These are phyloP conservation scores for Colletotrichum plurivorum DNA, from an alignment of 2,329 filamentous ascomycete genomes.

Conservation along the genomic window DNA sequence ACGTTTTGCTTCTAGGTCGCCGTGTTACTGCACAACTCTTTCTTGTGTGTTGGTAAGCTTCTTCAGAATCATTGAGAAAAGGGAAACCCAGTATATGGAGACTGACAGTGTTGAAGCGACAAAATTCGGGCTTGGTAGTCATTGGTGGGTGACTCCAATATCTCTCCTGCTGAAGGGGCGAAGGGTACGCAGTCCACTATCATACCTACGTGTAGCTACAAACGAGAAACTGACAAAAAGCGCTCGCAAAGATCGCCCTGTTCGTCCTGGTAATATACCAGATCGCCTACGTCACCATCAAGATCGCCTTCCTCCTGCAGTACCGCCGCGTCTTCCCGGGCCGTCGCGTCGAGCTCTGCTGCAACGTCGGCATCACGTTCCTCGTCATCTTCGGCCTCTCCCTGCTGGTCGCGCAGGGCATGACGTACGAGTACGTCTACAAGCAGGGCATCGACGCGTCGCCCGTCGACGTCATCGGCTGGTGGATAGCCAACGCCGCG, in stretches of 20 bases:
- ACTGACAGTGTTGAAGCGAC: constrained; percentile 15
- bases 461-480: constrained; percentile 29
- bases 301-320: constrained; percentile 53
- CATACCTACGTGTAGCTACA: neutral
- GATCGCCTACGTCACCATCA: constrained; percentile 47
- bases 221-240: constrained; percentile 22
- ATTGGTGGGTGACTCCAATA: constrained; percentile 13
- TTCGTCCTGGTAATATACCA: constrained; percentile 50
- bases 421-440: constrained; percentile 15
- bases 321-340: constrained; percentile 51
- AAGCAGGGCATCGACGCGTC: neutral
- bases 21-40: neutral
- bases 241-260: constrained; percentile 42
- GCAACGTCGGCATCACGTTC: constrained; percentile 38
- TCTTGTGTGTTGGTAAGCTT: constrained; percentile 9
- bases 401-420: constrained; percentile 10
- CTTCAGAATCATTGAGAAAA: too few relatives aligned
- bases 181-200: constrained; percentile 3
- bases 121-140: constrained; percentile 42
- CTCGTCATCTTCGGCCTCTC: constrained; percentile 35
- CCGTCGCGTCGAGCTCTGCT: constrained; percentile 30
- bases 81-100: too few relatives aligned
- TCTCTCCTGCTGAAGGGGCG: constrained; percentile 10
- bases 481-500: constrained; percentile 35
- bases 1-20: neutral